Conservation (phyloP, 139 green algal species). For the Coelastrella sp. region DNA sequence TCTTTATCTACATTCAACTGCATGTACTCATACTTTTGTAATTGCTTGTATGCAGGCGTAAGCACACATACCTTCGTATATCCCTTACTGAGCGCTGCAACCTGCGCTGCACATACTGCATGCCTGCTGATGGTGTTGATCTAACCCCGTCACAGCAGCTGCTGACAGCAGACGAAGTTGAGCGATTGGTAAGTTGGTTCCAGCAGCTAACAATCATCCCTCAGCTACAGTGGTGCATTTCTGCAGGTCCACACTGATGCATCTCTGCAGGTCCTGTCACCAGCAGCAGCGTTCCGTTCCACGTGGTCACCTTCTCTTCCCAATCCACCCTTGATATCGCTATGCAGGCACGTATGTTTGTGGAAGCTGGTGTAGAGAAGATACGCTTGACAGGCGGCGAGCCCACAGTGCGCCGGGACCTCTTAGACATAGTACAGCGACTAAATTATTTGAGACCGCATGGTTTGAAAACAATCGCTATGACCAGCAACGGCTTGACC, state of each 20-base stretch:
- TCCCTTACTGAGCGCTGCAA: constrained; percentile 99
- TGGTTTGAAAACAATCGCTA: constrained; percentile 79
- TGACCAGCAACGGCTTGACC: constrained; percentile 97
- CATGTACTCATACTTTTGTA: too few species aligned
- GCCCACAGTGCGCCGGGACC: constrained; percentile 93
- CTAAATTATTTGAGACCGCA: constrained; percentile 65
- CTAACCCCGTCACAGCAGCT: constrained; percentile 81
- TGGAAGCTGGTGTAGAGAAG: constrained; percentile 89
- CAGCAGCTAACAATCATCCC: too few species aligned
- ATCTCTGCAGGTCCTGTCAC: too few species aligned
- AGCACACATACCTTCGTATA: constrained; percentile 97
- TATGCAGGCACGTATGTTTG: constrained; percentile 85
- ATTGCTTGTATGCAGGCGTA: constrained; percentile 65
- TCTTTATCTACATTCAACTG: too few species aligned
- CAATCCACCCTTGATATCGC: too few species aligned
- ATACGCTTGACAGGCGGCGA: constrained; percentile 97
- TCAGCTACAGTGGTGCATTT: too few species aligned
- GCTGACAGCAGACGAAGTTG: constrained; percentile 83
- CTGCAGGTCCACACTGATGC: too few species aligned
- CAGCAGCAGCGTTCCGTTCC: too few species aligned
- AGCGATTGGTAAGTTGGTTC: constrained; percentile 79
- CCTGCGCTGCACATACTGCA: constrained; percentile 98
- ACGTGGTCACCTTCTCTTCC: too few species aligned
- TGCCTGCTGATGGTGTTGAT: constrained; percentile 95
- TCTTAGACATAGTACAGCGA: constrained; percentile 75